Percentiles rank a stretch among this genome's conserved stretches.
Evolutionary conservation across 1,139 yeast genomes (phyloP).

Genomic region (Hyphopichia khmerensis): DNA sequence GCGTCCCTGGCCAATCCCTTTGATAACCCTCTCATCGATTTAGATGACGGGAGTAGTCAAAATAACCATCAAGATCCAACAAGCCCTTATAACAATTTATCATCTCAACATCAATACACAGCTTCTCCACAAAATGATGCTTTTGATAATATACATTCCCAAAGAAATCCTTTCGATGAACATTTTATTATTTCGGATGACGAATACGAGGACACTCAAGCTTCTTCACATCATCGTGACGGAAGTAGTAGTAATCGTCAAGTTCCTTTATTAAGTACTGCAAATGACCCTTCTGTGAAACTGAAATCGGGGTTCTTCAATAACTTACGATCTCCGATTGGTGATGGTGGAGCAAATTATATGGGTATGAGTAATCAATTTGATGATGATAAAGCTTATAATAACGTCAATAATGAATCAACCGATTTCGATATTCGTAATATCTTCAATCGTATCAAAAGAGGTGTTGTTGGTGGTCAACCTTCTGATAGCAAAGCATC

Average conservation of each 20-base stretch:
- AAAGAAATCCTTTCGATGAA: slow-evolving; percentile 37
- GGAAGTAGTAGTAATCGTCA: slow-evolving; percentile 12
- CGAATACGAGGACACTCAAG: slow-evolving; percentile 17
- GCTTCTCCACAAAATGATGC: slow-evolving; percentile 6
- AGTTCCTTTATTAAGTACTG: slow-evolving; percentile 23
- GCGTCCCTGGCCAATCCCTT: slow-evolving; percentile 17
- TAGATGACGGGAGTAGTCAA: slow-evolving; percentile 17
- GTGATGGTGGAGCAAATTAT: slow-evolving; percentile 13
- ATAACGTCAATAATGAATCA: slow-evolving; percentile 12
- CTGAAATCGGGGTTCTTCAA: slow-evolving; percentile 15
- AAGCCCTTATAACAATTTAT: slow-evolving; percentile 12
- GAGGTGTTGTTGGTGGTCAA: slow-evolving; percentile 2
- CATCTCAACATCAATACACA: slow-evolving; percentile 11
- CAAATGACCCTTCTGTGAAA: slow-evolving; percentile 13
- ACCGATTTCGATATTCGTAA: slow-evolving; percentile 59
- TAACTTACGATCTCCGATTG: slow-evolving; percentile 6
- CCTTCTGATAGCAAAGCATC: neutral
- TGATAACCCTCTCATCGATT: slow-evolving; percentile 29
- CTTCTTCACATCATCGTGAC: slow-evolving; percentile 5
- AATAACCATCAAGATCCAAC: neutral
- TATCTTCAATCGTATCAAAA: slow-evolving; percentile 24
- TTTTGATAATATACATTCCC: neutral
- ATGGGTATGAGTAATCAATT: slow-evolving; percentile 20
- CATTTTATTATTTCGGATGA: slow-evolving; percentile 35
- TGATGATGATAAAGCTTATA: slow-evolving; percentile 11